Conservation (phyloP, 306 rosid species). For the Acmispon strigosus region DNA sequence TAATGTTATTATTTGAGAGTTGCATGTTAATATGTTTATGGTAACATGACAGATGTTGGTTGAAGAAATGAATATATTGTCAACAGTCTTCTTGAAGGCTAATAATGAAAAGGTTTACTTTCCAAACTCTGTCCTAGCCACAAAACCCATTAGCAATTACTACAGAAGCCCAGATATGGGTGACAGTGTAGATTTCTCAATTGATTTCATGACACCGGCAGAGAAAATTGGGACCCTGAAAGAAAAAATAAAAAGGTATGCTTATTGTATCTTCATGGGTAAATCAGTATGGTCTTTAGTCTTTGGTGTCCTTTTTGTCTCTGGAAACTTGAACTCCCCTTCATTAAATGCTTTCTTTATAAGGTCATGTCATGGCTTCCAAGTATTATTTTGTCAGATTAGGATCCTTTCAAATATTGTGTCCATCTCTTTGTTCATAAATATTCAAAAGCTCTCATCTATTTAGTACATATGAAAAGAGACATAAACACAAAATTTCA, state of each 20-base stretch:
- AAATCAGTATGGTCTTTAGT: neutral
- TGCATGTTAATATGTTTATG: neutral
- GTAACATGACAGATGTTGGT: constrained; percentile 62
- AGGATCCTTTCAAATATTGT: too few relatives aligned
- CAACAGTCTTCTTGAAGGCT: constrained; percentile 80
- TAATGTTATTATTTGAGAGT: neutral
- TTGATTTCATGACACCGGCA: constrained; percentile 58
- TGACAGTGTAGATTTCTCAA: constrained; percentile 52
- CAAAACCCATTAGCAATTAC: constrained; percentile 77
- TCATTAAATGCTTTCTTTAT: neutral
- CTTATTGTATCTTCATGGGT: neutral
- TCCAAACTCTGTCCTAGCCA: constrained; percentile 82
- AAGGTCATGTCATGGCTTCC: neutral
- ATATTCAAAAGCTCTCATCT: too few relatives aligned
- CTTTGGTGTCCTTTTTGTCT: neutral
- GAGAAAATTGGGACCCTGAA: constrained; percentile 67
- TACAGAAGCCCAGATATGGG: constrained; percentile 88
- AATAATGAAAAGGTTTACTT: constrained; percentile 76
- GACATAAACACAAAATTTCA: too few relatives aligned
- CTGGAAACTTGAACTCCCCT: neutral
- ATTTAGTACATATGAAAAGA: too few relatives aligned
- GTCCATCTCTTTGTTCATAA: too few relatives aligned
- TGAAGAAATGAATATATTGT: constrained; percentile 92
- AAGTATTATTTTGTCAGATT: neutral
- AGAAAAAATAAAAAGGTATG: constrained; percentile 54